These are phyloP conservation scores for Hemileccinum impolitum DNA, from an alignment of 768 basidiomycete genomes.

Conservation along the genomic window DNA sequence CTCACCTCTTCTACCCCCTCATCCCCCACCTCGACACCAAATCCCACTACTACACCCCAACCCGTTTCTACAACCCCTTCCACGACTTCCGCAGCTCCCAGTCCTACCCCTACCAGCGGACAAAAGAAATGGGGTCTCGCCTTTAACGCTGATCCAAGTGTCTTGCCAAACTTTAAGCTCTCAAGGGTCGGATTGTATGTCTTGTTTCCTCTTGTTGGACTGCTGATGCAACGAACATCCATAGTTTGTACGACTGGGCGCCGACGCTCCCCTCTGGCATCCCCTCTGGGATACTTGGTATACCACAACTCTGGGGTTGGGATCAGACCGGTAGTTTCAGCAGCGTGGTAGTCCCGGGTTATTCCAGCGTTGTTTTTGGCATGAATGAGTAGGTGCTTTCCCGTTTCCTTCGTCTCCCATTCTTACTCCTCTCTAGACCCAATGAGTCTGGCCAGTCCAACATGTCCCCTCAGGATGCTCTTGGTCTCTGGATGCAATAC, in stretches of 20 bases:
- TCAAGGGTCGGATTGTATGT: conserved; percentile 42
- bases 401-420: not conserved
- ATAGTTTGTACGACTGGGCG: conserved; percentile 65
- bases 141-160: not conserved
- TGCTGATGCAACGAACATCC: not conserved
- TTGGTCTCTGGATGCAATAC: conserved; percentile 55
- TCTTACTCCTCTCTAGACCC: conserved; percentile 46
- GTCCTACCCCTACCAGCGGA: conserved; percentile 4
- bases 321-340: conserved; percentile 42
- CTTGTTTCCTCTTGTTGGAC: not conserved
- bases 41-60: not conserved
- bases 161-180: conserved; percentile 48
- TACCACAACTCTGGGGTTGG: conserved; percentile 70
- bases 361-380: conserved; percentile 51
- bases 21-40: conserved; percentile 9
- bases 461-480: conserved; percentile 49
- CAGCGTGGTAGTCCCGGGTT: conserved; percentile 43
- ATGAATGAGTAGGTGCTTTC: conserved; percentile 65
- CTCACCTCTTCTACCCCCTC: conserved; percentile 10
- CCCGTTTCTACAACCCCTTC: conserved; percentile 13
- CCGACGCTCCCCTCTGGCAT: conserved; percentile 36
- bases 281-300: conserved; percentile 42
- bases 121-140: conserved; percentile 57
- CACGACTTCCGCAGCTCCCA: conserved; percentile 20
- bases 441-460: conserved; percentile 62